These are phyloP conservation scores for Bryoerythrophyllum caledonicum DNA, from an alignment of 225 moss, liverwort and hornwort species.

Conservation along the genomic window DNA sequence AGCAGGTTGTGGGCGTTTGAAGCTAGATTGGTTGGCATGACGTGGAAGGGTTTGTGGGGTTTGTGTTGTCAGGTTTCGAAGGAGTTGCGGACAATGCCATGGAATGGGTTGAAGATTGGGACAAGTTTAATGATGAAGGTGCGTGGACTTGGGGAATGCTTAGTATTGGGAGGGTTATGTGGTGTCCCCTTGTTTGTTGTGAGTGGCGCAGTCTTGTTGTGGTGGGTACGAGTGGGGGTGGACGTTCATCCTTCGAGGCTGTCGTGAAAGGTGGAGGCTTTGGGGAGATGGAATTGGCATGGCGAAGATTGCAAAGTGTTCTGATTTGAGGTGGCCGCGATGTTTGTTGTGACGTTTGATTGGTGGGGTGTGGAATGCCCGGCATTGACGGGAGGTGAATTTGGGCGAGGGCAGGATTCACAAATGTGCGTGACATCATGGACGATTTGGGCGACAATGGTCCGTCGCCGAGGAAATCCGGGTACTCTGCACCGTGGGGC, in stretches of 20 bases:
- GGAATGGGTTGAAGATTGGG: slow-evolving; percentile 99
- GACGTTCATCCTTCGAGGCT: too few species aligned
- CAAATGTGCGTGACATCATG: slow-evolving; percentile 82
- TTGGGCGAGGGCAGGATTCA: slow-evolving; percentile 61
- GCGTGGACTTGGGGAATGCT: slow-evolving; percentile 9
- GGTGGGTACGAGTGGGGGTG: too few species aligned
- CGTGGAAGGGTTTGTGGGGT: slow-evolving; percentile 9
- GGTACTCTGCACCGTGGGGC: slow-evolving; percentile 62
- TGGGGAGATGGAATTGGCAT: too few species aligned
- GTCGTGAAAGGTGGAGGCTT: too few species aligned
- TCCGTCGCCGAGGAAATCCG: slow-evolving; percentile 33
- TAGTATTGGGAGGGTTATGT: background rate
- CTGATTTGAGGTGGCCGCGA: too few species aligned
- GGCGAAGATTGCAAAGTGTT: too few species aligned
- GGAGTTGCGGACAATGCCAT: slow-evolving; percentile 83
- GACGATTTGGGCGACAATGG: slow-evolving; percentile 58
- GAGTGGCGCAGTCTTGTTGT: background rate
- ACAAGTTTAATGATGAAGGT: slow-evolving; percentile 96
- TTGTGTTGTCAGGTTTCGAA: slow-evolving; percentile 67
- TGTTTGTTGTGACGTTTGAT: too few species aligned
- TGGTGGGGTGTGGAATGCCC: background rate
- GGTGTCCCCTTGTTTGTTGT: background rate
- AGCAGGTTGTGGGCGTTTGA: background rate
- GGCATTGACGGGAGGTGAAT: slow-evolving; percentile 12
- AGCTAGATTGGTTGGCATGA: background rate